Percentiles rank a stretch among this genome's conserved stretches.
Conservation (phyloP, 352 stramenopile genomes). For the Elongisporangium senticosum region DNA sequence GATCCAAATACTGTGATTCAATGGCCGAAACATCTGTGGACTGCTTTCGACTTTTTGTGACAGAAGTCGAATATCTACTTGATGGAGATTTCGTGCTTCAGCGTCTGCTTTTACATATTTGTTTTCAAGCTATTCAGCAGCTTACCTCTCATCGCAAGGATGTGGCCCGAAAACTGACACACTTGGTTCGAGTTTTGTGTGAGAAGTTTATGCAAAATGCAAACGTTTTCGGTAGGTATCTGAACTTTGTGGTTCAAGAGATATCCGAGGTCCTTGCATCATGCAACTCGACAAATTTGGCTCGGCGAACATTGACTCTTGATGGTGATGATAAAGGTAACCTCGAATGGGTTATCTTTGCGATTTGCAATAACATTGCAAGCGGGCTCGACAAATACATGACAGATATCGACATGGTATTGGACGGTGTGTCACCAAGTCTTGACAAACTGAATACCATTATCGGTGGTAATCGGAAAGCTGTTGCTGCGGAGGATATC, state of each 20-base stretch:
- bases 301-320: conserved; percentile 13
- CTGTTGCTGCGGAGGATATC: conserved; percentile 3
- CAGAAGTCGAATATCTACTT: conserved; percentile 35
- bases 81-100: conserved; percentile 38
- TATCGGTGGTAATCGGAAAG: conserved; percentile 30
- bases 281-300: not conserved
- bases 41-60: conserved; percentile 62
- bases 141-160: conserved; percentile 22
- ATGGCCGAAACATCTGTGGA: conserved; percentile 48
- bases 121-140: conserved; percentile 58
- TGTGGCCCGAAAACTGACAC: conserved; percentile 31
- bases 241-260: conserved; percentile 70
- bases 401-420: conserved; percentile 57
- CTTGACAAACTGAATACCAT: conserved; percentile 70
- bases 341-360: conserved; percentile 74
- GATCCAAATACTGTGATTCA: conserved; percentile 27
- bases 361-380: conserved; percentile 68
- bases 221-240: conserved; percentile 74
- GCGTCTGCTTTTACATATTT: conserved; percentile 62
- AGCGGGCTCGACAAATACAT: conserved; percentile 68
- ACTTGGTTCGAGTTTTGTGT: conserved; percentile 55
- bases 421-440: conserved; percentile 45
- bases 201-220: conserved; percentile 56
- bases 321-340: conserved; percentile 54
- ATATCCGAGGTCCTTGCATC: conserved; percentile 56